Percentiles rank a stretch among this genome's conserved stretches.
Evolutionary conservation across 176 grass and related monocot genomes (phyloP).

Genomic region (Oryza glumipatula): DNA sequence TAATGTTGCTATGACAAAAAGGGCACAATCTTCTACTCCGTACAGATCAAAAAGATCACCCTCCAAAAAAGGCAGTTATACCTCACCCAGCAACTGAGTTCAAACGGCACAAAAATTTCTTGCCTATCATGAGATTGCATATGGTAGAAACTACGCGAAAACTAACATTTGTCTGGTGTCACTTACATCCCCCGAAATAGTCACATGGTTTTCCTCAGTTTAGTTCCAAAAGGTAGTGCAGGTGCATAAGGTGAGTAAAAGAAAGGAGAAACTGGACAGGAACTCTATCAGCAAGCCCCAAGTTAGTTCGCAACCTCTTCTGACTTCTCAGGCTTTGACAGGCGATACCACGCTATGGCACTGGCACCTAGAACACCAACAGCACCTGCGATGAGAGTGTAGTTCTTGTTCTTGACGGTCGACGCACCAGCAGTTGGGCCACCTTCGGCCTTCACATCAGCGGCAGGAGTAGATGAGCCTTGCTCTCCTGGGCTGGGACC

Average conservation of each 20-base stretch:
- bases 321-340: constrained; percentile 74
- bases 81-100: background rate
- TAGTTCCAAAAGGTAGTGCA: background rate
- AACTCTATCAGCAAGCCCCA: background rate
- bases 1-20: constrained; percentile 3
- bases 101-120: background rate
- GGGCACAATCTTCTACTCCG: background rate
- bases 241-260: background rate
- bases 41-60: background rate
- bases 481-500: constrained; percentile 56
- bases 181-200: background rate
- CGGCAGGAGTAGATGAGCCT: constrained; percentile 26
- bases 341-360: constrained; percentile 73
- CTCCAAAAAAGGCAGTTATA: background rate
- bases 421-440: constrained; percentile 45
- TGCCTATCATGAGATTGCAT: background rate
- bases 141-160: background rate
- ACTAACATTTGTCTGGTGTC: background rate
- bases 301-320: constrained; percentile 54
- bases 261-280: background rate
- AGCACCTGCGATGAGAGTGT: constrained; percentile 57
- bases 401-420: constrained; percentile 71
- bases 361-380: constrained; percentile 52
- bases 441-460: constrained; percentile 34
- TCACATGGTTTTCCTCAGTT: background rate